phyloP scores from a whole-genome alignment of 2,329 filamentous ascomycete genomes.

The Knoxdaviesia proteae region DNA sequence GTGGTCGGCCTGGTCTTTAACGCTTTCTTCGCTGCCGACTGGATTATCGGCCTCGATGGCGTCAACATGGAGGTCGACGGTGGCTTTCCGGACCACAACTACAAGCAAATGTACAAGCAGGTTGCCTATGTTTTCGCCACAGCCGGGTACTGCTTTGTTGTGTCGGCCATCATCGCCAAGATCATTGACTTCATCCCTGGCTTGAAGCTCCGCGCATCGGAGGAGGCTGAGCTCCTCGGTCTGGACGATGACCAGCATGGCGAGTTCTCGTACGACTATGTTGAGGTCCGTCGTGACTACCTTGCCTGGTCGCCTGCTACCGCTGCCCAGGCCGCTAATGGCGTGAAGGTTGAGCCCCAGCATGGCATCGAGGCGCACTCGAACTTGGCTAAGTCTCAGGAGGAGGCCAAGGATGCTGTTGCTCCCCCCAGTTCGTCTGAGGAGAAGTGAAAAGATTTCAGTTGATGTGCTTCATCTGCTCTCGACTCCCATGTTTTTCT shows the following conservation, averaged over 20 bases:
- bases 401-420: too few relatives aligned
- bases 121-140: slow-evolving; percentile 52
- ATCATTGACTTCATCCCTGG: slow-evolving; percentile 56
- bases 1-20: slow-evolving; percentile 54
- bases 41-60: slow-evolving; percentile 55
- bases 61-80: slow-evolving; percentile 48
- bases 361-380: too few relatives aligned
- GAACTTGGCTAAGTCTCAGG: too few relatives aligned
- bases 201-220: slow-evolving; percentile 57
- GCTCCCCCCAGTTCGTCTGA: too few relatives aligned
- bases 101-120: slow-evolving; percentile 56
- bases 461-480: too few relatives aligned
- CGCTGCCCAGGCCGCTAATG: background rate
- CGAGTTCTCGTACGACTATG: slow-evolving; percentile 80
- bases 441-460: too few relatives aligned
- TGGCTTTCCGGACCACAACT: slow-evolving; percentile 60
- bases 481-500: too few relatives aligned
- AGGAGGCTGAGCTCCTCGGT: slow-evolving; percentile 66
- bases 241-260: slow-evolving; percentile 85
- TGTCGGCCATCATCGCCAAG: slow-evolving; percentile 56
- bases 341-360: too few relatives aligned
- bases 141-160: slow-evolving; percentile 48
- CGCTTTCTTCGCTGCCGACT: slow-evolving; percentile 47
- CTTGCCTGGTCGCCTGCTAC: slow-evolving; percentile 55
- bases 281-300: slow-evolving; percentile 74